Conservation (phyloP, 2,329 filamentous ascomycete species). For the Claviceps cyperi region DNA sequence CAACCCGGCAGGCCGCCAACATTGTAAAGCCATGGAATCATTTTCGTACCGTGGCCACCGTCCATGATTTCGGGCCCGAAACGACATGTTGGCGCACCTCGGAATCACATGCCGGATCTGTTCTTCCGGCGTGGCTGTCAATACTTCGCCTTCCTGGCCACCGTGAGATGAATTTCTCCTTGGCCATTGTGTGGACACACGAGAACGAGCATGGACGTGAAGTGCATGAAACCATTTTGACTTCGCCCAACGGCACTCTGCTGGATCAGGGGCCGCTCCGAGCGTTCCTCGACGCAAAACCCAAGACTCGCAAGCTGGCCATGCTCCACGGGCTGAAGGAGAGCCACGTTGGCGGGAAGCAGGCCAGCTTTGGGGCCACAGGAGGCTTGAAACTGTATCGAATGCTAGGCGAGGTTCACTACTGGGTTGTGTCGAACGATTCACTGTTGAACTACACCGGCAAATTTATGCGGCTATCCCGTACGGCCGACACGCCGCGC, state of each 20-base stretch:
- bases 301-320: conserved; percentile 5
- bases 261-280: conserved; percentile 2
- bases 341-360: conserved; percentile 6
- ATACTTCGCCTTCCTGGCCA: conserved; percentile 6
- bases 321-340: conserved; percentile 7
- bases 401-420: conserved; percentile 3
- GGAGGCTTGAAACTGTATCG: conserved; percentile 5
- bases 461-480: conserved; percentile 6
- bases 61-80: conserved; percentile 1
- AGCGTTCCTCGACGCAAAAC: conserved; percentile 5
- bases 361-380: conserved; percentile 5
- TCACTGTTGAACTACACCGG: conserved; percentile 3
- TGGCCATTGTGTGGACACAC: conserved; percentile 7
- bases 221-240: conserved; percentile 5
- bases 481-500: conserved; percentile 4
- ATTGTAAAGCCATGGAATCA: conserved; percentile 7
- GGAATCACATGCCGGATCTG: conserved; percentile 2
- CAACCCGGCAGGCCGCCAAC: conserved; percentile 5
- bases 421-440: conserved; percentile 6
- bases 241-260: conserved; percentile 5
- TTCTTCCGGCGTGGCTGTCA: conserved; percentile 5
- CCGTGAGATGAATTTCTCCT: conserved; percentile 7
- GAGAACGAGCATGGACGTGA: neutral
- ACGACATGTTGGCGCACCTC: conserved; percentile 2
- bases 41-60: conserved; percentile 4